These are phyloP conservation scores for Vitis rupestris DNA, from an alignment of 164 flowering plant genomes.

Conservation along the genomic window DNA sequence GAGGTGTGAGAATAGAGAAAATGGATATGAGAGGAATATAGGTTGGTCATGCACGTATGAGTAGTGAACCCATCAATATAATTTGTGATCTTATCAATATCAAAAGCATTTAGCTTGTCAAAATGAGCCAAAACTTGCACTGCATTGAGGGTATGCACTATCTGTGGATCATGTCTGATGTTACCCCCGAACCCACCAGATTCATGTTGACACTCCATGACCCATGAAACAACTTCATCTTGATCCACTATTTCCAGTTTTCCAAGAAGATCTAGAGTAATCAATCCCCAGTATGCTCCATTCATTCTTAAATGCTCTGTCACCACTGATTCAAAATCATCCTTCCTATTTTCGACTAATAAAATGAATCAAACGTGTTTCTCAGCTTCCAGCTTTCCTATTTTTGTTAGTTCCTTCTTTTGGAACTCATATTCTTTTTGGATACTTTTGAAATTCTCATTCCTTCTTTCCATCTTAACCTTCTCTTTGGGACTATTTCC, in stretches of 20 bases:
- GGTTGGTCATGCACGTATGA: no score
- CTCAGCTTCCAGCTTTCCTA: conserved; percentile 68
- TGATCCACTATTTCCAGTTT: conserved; percentile 61
- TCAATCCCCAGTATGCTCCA: conserved; percentile 95
- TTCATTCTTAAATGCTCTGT: conserved; percentile 88
- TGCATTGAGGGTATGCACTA: conserved; percentile 79
- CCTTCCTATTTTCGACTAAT: conserved; percentile 81
- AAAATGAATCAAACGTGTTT: conserved; percentile 70
- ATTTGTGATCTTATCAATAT: conserved; percentile 57
- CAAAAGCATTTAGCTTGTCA: conserved; percentile 72
- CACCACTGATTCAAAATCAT: conserved; percentile 69
- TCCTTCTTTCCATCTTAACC: no score
- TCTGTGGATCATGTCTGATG: conserved; percentile 87
- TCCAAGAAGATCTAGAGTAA: conserved; percentile 72
- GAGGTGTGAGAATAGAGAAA: no score
- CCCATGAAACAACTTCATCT: conserved; percentile 78
- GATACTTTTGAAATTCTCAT: no score
- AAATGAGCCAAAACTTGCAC: conserved; percentile 81
- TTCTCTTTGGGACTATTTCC: no score
- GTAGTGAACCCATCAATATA: conserved; percentile 41
- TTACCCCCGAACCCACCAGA: conserved; percentile 95
- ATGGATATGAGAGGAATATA: no score
- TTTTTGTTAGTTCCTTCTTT: conserved; percentile 7
- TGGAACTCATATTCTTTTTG: no score
- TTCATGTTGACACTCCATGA: conserved; percentile 81